Percentiles rank a stretch among this genome's conserved stretches.
These are phyloP conservation scores for Suillus fuscotomentosus DNA, from an alignment of 768 basidiomycete species.

Conservation along the genomic window DNA sequence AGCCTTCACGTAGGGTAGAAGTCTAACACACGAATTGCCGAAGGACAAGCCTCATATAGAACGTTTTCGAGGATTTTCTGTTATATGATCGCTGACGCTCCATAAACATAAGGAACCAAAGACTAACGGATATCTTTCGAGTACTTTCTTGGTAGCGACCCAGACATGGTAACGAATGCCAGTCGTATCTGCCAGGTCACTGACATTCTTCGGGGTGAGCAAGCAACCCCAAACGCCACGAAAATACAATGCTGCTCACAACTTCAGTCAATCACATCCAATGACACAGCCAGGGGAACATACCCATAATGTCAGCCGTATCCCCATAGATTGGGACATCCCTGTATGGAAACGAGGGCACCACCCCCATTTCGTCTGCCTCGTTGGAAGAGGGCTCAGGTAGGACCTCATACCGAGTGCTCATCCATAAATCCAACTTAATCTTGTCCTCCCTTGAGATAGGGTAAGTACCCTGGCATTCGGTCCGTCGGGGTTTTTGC, in stretches of 20 bases:
- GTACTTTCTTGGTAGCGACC: slow-evolving; percentile 30
- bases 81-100: not conserved
- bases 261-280: not conserved
- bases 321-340: slow-evolving; percentile 33
- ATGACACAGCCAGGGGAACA: slow-evolving; percentile 14
- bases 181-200: slow-evolving; percentile 19
- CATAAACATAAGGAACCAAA: not conserved
- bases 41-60: slow-evolving; percentile 1
- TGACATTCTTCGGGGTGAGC: slow-evolving; percentile 34
- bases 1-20: not conserved
- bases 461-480: not conserved
- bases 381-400: slow-evolving; percentile 14
- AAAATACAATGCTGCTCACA: slow-evolving; percentile 29
- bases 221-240: slow-evolving; percentile 32
- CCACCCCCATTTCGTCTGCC: slow-evolving; percentile 25
- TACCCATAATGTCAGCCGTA: slow-evolving; percentile 45
- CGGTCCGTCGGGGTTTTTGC: not conserved
- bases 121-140: slow-evolving; percentile 24
- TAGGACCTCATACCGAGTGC: not conserved
- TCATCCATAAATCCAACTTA: not conserved
- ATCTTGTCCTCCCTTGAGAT: slow-evolving; percentile 1
- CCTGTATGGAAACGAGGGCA: slow-evolving; percentile 32
- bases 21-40: slow-evolving; percentile 27
- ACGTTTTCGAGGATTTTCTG: not conserved
- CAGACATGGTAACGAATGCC: slow-evolving; percentile 34